A percentile compares a stretch with the other conserved stretches of the same genome.
phyloP scores from a whole-genome alignment of 352 stramenopile genomes.

The Aphanomyces euteiches region DNA sequence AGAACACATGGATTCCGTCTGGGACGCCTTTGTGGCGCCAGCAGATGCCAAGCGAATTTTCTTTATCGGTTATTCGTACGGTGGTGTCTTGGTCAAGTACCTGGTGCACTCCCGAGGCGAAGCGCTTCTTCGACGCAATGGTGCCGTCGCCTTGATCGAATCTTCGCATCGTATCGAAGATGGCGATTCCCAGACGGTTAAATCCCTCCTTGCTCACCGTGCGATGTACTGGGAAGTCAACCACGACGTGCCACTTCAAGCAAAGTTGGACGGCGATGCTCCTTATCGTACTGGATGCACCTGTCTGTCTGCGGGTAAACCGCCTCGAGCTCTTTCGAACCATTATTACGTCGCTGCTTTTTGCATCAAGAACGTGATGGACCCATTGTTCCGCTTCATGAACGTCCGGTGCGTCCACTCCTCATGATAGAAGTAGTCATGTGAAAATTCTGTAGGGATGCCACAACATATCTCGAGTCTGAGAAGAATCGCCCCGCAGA shows the following conservation, averaged over 20 bases:
- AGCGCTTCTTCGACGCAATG: slow-evolving; percentile 81
- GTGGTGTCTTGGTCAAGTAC: slow-evolving; percentile 86
- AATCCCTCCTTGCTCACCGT: slow-evolving; percentile 79
- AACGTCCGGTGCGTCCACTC: slow-evolving; percentile 41
- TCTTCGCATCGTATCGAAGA: slow-evolving; percentile 84
- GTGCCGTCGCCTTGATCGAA: slow-evolving; percentile 82
- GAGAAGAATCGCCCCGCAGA: slow-evolving; percentile 55
- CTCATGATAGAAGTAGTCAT: background rate
- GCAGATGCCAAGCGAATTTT: slow-evolving; percentile 66
- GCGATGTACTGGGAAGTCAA: slow-evolving; percentile 90
- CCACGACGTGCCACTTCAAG: slow-evolving; percentile 64
- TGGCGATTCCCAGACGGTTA: slow-evolving; percentile 80
- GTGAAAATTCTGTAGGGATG: slow-evolving; percentile 38
- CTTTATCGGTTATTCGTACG: slow-evolving; percentile 86
- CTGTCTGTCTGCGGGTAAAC: slow-evolving; percentile 68
- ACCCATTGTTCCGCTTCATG: slow-evolving; percentile 80
- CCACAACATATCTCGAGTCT: slow-evolving; percentile 69
- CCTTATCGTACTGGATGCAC: slow-evolving; percentile 79
- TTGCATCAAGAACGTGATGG: slow-evolving; percentile 85
- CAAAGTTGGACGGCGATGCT: slow-evolving; percentile 67
- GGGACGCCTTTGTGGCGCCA: slow-evolving; percentile 72
- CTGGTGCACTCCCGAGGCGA: slow-evolving; percentile 79
- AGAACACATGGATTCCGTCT: slow-evolving; percentile 86
- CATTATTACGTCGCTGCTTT: slow-evolving; percentile 87
- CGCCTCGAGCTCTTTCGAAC: slow-evolving; percentile 65